These are phyloP conservation scores for Diplodia sapinea DNA, from an alignment of 2,329 filamentous ascomycete species.

Conservation along the genomic window DNA sequence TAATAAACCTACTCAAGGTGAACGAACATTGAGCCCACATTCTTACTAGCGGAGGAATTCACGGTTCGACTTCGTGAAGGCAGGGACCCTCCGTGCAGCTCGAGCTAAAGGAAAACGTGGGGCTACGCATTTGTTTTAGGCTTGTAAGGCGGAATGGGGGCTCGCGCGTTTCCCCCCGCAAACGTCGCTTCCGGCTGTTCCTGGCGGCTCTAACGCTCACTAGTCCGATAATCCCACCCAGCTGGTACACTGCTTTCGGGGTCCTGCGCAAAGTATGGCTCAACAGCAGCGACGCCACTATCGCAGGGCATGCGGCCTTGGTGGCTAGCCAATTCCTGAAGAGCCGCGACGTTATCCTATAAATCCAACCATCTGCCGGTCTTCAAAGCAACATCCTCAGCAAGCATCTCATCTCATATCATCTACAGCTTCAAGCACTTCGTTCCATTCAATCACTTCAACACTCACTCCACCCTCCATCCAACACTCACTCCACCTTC, in stretches of 20 bases:
- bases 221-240: neutral
- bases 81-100: neutral
- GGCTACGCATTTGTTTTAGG: neutral
- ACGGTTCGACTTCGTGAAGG: neutral
- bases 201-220: neutral
- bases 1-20: no score
- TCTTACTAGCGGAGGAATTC: conserved; percentile 1
- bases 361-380: neutral
- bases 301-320: neutral
- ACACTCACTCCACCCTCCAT: neutral
- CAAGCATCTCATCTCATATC: conserved; percentile 12
- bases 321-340: neutral
- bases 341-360: neutral
- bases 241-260: neutral
- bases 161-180: neutral
- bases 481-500: neutral
- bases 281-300: neutral
- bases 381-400: neutral
- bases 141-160: neutral
- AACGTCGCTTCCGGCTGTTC: neutral
- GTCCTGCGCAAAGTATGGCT: no score
- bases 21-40: neutral
- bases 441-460: neutral
- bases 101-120: no score
- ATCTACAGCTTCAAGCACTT: conserved; percentile 10